phyloP scores from a whole-genome alignment of 2,329 filamentous ascomycete species.

The Aspergillus hiratsukae region DNA sequence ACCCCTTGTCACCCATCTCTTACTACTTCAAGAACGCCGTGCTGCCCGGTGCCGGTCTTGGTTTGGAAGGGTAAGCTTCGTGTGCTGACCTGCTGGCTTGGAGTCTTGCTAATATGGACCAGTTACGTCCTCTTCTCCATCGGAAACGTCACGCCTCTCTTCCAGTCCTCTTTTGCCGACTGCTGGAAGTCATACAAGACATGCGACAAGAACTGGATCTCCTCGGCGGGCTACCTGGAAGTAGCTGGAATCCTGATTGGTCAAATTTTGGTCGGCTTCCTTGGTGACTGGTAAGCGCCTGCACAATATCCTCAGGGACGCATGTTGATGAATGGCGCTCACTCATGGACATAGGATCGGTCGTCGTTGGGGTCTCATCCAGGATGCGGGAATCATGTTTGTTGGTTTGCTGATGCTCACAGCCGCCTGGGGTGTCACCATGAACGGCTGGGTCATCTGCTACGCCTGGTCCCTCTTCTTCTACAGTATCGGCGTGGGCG shows the following conservation, averaged over 20 bases:
- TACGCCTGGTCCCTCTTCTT: slow-evolving; percentile 94
- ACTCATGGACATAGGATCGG: slow-evolving; percentile 59
- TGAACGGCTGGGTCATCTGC: slow-evolving; percentile 95
- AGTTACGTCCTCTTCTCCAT: slow-evolving; percentile 96
- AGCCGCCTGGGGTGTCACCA: slow-evolving; percentile 77
- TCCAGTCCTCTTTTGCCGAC: slow-evolving; percentile 65
- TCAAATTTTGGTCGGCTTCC: slow-evolving; percentile 79
- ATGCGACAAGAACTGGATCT: slow-evolving; percentile 76
- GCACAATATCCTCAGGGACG: neutral
- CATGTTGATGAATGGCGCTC: neutral
- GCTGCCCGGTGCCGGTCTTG: slow-evolving; percentile 84
- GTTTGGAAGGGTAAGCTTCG: slow-evolving; percentile 66
- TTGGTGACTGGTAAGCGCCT: slow-evolving; percentile 59
- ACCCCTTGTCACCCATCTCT: slow-evolving; percentile 73
- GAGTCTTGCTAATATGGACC: neutral
- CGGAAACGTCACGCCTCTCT: slow-evolving; percentile 82
- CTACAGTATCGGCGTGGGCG: slow-evolving; percentile 67
- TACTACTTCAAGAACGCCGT: slow-evolving; percentile 91
- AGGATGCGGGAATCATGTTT: slow-evolving; percentile 93
- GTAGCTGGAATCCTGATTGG: slow-evolving; percentile 93
- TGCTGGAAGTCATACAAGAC: slow-evolving; percentile 69
- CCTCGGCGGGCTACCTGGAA: slow-evolving; percentile 84
- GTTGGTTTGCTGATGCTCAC: slow-evolving; percentile 87
- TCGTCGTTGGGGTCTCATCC: slow-evolving; percentile 90
- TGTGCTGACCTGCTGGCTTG: slow-evolving; percentile 5